Conservation (phyloP, 2,329 filamentous ascomycete genomes). For the Trichoderma gracile region DNA sequence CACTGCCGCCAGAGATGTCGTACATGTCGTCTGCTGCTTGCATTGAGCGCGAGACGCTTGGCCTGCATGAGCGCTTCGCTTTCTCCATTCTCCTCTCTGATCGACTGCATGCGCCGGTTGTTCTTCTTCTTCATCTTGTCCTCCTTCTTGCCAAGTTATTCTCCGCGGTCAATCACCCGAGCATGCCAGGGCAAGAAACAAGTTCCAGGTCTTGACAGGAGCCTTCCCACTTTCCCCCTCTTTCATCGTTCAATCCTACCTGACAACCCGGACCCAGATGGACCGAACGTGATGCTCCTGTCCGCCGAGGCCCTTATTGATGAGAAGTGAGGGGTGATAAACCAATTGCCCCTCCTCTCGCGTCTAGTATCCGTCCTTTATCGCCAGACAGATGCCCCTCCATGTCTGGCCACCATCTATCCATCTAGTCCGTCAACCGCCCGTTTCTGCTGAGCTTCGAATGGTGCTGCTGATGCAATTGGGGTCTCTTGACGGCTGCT, state of each 20-base stretch:
- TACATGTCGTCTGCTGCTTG: slow-evolving; percentile 20
- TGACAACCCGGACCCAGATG: slow-evolving; percentile 7
- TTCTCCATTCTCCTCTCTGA: too few species aligned
- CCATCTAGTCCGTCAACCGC: slow-evolving; percentile 6
- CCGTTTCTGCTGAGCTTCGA: not conserved
- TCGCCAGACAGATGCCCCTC: slow-evolving; percentile 14
- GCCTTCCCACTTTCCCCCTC: not conserved
- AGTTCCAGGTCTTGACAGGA: not conserved
- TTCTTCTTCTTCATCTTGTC: not conserved
- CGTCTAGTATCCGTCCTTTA: not conserved
- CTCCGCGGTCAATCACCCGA: slow-evolving; percentile 6
- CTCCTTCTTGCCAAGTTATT: not conserved
- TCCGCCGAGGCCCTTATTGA: slow-evolving; percentile 22
- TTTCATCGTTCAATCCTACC: slow-evolving; percentile 7
- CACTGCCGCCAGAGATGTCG: slow-evolving; percentile 22
- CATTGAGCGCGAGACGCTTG: slow-evolving; percentile 6
- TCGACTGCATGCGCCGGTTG: too few species aligned
- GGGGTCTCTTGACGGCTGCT: not conserved
- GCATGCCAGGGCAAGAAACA: not conserved
- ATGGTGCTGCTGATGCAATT: slow-evolving; percentile 7
- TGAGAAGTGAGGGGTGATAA: slow-evolving; percentile 25
- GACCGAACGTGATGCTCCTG: slow-evolving; percentile 1
- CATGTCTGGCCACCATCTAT: not conserved
- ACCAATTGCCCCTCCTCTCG: slow-evolving; percentile 24
- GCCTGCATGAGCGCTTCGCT: not conserved